Evolutionary conservation across 2,329 filamentous ascomycete genomes (phyloP).

Genomic region (Parafenestella ontariensis): DNA sequence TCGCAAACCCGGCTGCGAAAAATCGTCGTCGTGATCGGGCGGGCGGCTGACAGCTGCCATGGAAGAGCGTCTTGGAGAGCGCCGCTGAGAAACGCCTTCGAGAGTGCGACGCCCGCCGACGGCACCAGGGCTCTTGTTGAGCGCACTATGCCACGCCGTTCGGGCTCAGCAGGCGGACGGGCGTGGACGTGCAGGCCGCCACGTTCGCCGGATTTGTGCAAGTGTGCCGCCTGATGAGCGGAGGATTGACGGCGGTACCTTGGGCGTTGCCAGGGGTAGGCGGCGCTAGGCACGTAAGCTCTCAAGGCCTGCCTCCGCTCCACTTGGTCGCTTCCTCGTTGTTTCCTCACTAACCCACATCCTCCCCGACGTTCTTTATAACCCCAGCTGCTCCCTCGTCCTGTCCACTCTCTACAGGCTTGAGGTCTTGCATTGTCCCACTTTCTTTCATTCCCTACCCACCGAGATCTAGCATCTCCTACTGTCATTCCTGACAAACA

Average conservation of each 20-base stretch:
- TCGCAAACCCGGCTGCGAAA: background rate
- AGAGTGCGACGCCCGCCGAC: background rate
- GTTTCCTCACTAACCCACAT: conserved; percentile 19
- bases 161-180: conserved; percentile 28
- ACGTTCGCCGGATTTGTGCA: conserved; percentile 18
- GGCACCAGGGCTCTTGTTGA: conserved; percentile 23
- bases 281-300: conserved; percentile 14
- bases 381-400: conserved; percentile 25
- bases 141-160: conserved; percentile 27
- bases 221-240: conserved; percentile 18
- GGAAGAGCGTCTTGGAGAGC: too few species aligned
- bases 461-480: conserved; percentile 45
- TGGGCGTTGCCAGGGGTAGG: conserved; percentile 23
- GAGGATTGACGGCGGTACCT: conserved; percentile 24
- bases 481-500: conserved; percentile 40
- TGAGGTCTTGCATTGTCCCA: conserved; percentile 44
- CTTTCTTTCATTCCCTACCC: conserved; percentile 36
- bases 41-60: background rate
- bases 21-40: background rate
- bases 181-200: conserved; percentile 18
- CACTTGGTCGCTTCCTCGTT: conserved; percentile 12
- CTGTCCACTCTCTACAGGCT: conserved; percentile 51
- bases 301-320: background rate
- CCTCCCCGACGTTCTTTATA: conserved; percentile 34
- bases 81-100: background rate